A percentile compares a stretch with the other conserved stretches of the same genome.
phyloP scores from a whole-genome alignment of 2,329 filamentous ascomycete genomes.

The Metarhizium humberi region DNA sequence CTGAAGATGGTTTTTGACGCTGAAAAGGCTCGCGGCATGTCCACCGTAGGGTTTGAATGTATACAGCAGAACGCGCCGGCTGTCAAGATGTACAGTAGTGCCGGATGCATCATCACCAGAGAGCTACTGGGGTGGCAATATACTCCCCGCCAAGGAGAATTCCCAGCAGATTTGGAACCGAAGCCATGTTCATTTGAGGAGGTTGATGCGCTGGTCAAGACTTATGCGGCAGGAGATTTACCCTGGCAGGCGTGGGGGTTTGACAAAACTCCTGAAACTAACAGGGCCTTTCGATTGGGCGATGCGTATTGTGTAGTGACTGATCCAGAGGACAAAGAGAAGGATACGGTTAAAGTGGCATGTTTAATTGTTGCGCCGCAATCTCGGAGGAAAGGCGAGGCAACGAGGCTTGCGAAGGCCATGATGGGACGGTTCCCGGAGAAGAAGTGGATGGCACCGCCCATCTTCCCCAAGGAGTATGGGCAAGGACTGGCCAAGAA shows the following conservation, averaged over 20 bases:
- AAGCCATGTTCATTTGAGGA: conserved; percentile 7
- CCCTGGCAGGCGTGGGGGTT: conserved; percentile 11
- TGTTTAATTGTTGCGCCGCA: conserved; percentile 11
- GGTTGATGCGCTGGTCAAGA: conserved; percentile 6
- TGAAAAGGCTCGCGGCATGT: conserved; percentile 6
- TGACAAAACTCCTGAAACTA: not conserved
- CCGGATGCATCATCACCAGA: conserved; percentile 10
- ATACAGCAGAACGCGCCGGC: conserved; percentile 11
- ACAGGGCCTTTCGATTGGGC: conserved; percentile 9
- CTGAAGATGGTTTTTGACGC: conserved; percentile 6
- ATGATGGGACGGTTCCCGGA: conserved; percentile 10
- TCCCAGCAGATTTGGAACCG: conserved; percentile 1
- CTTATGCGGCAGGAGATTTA: conserved; percentile 7
- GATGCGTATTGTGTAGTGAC: conserved; percentile 12
- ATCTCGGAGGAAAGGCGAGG: conserved; percentile 10
- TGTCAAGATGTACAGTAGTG: conserved; percentile 9
- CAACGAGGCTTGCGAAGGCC: conserved; percentile 9
- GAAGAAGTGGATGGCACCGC: conserved; percentile 8
- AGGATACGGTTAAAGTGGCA: conserved; percentile 7
- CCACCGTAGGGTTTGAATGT: conserved; percentile 12
- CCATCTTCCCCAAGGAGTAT: conserved; percentile 6
- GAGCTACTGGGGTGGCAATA: conserved; percentile 10
- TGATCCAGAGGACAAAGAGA: conserved; percentile 9
- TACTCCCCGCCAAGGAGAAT: not conserved
- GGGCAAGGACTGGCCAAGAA: not conserved